Percentiles rank a stretch among this genome's conserved stretches.
These are phyloP conservation scores for Geosmithia flava DNA, from an alignment of 2,329 filamentous ascomycete species.

Conservation along the genomic window DNA sequence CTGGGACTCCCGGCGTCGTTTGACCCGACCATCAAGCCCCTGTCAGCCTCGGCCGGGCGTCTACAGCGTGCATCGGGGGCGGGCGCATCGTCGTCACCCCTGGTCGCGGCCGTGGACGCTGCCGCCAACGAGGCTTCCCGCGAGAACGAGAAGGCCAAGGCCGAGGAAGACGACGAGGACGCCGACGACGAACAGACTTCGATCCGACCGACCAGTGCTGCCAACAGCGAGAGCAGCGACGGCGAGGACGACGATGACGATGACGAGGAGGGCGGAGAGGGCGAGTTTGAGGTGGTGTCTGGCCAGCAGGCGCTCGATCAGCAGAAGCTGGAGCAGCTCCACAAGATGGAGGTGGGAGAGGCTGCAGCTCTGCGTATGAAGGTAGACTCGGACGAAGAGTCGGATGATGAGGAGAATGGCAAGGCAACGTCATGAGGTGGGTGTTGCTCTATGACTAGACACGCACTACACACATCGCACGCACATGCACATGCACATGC, in stretches of 20 bases:
- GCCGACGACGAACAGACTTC: not conserved
- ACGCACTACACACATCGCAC: not conserved
- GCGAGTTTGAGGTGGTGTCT: conserved; percentile 31
- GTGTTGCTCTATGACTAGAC: not conserved
- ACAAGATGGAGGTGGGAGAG: conserved; percentile 48
- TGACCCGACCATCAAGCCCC: conserved; percentile 50
- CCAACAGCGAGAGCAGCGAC: conserved; percentile 23
- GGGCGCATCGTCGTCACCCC: not conserved
- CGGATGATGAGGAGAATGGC: conserved; percentile 17
- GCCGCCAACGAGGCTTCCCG: not conserved
- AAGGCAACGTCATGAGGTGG: conserved; percentile 4
- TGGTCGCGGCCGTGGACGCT: not conserved
- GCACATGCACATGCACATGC: no score
- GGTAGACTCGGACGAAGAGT: conserved; percentile 24
- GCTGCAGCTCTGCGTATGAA: conserved; percentile 35
- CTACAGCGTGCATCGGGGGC: not conserved
- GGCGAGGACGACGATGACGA: conserved; percentile 19
- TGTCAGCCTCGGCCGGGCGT: conserved; percentile 11
- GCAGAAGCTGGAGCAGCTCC: conserved; percentile 37
- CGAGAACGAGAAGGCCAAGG: conserved; percentile 6
- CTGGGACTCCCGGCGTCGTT: conserved; percentile 50
- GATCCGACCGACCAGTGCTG: not conserved
- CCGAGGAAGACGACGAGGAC: not conserved
- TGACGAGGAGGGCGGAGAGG: conserved; percentile 24
- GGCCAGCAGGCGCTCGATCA: conserved; percentile 30